Evolutionary conservation across 371 early-diverging fungal genomes (phyloP), one percentile per base, ranked within the genome.

Genomic region (Mortierella sp.): DNA sequence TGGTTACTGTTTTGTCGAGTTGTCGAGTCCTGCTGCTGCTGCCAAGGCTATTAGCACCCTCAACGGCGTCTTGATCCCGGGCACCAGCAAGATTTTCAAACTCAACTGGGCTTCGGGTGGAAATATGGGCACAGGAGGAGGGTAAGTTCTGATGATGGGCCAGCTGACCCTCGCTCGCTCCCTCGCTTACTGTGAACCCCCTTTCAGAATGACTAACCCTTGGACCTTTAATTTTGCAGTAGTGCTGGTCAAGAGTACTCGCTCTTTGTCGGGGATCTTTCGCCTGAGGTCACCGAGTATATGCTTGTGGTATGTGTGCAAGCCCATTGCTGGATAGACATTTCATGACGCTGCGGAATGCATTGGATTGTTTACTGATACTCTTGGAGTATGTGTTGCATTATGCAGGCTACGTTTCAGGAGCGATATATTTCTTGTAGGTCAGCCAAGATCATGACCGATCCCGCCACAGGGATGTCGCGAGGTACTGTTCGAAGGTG

Each of bases 91-190:
- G 39, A 66, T 84, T n/a, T 96, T 96, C 84, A 89, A 91, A 50
- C 87, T 97, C 43, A 97, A 97, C 82, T 95, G 95, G 95, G 94
- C 96, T 19, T 84, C 90, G 7, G 95, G 95, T 38, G 91, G 90
- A 45, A 89, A 86, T 42, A 72, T 83, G 24, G 51, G 58, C 23
- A 9, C 58, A 16, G 31, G 18, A 31, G 23, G 72, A 61, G 61
- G 30, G 80, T 61, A 13, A 18, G 13, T 18, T 34, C 34, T 34
- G 34, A 34, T 7, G n/a, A n/a, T n/a, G n/a, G n/a, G n/a, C n/a
- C n/a, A n/a, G n/a, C 39, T 39, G 39, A 39, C 39, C 14, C 10
- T 39, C n/a, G n/a, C n/a, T n/a, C n/a, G n/a, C 10, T 34, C 34
- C 34, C 10, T 34, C 34, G 34, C 4, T 34, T 34, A 4, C 10